Percentiles rank a stretch among this genome's conserved stretches.
Conservation (phyloP, 202 grass and related monocot genomes). For the Brachypodium distachyon region DNA sequence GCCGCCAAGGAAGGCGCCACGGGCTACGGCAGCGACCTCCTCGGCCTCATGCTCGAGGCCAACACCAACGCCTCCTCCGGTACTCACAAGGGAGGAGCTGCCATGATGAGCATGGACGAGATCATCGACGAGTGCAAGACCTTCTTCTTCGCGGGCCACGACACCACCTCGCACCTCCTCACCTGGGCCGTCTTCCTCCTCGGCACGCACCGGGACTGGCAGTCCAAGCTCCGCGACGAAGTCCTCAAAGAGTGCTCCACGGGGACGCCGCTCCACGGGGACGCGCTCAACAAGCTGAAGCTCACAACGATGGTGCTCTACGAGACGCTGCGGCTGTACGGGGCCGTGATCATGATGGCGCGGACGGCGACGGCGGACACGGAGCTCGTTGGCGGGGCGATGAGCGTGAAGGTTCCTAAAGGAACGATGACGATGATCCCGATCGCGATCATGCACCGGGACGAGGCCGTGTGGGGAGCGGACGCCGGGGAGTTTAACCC, state of each 20-base stretch:
- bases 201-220: conserved; percentile 43
- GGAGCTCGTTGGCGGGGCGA: conserved; percentile 25
- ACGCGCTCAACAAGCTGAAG: conserved; percentile 54
- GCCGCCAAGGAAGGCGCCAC: background rate
- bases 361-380: background rate
- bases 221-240: conserved; percentile 41
- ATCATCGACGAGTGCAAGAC: conserved; percentile 70
- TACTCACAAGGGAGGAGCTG: background rate
- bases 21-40: conserved; percentile 39
- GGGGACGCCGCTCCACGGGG: background rate
- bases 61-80: background rate
- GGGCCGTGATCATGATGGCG: background rate
- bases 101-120: conserved; percentile 44
- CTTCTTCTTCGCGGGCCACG: conserved; percentile 64
- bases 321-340: conserved; percentile 51
- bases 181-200: conserved; percentile 55
- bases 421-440: conserved; percentile 23
- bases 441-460: conserved; percentile 38
- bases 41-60: conserved; percentile 45
- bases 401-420: conserved; percentile 22
- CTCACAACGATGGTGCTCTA: conserved; percentile 35
- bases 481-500: conserved; percentile 53
- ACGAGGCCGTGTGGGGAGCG: conserved; percentile 32
- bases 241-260: conserved; percentile 35
- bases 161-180: conserved; percentile 44